These are phyloP conservation scores for Fibroporia radiculosa DNA, from an alignment of 768 basidiomycete genomes.

Conservation along the genomic window DNA sequence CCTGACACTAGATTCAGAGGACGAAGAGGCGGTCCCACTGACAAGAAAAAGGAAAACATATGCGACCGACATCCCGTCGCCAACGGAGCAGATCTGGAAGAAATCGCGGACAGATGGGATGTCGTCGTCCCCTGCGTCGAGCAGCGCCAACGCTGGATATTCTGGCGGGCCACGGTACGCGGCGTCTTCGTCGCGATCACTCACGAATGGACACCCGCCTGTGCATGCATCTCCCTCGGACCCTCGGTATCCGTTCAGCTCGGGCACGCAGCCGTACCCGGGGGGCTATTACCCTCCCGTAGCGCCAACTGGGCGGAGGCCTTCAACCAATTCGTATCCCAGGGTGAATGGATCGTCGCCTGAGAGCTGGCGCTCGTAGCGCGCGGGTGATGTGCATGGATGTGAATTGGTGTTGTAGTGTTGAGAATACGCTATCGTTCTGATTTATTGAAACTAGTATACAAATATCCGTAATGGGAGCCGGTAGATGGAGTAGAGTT, in stretches of 20 bases:
- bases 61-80: slow-evolving; percentile 41
- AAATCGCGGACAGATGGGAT: slow-evolving; percentile 38
- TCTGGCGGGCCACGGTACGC: neutral
- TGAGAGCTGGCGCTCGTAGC: slow-evolving; percentile 2
- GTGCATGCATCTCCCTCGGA: too few species aligned
- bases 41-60: slow-evolving; percentile 53
- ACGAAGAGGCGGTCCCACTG: slow-evolving; percentile 38
- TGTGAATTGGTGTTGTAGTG: too few species aligned
- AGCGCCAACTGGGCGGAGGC: neutral
- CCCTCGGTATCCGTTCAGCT: neutral
- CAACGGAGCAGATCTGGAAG: slow-evolving; percentile 71
- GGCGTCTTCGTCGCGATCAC: neutral
- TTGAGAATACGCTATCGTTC: too few species aligned
- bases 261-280: neutral
- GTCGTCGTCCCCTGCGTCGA: slow-evolving; percentile 7
- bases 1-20: slow-evolving; percentile 74
- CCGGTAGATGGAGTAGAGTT: too few species aligned
- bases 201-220: neutral
- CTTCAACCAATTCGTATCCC: neutral
- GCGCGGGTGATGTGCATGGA: too few species aligned
- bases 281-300: neutral
- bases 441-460: too few species aligned
- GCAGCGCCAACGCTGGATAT: neutral
- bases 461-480: too few species aligned
- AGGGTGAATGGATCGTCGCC: slow-evolving; percentile 1